phyloP scores from a whole-genome alignment of 139 green algal genomes.

The Volvox reticuliferus region DNA sequence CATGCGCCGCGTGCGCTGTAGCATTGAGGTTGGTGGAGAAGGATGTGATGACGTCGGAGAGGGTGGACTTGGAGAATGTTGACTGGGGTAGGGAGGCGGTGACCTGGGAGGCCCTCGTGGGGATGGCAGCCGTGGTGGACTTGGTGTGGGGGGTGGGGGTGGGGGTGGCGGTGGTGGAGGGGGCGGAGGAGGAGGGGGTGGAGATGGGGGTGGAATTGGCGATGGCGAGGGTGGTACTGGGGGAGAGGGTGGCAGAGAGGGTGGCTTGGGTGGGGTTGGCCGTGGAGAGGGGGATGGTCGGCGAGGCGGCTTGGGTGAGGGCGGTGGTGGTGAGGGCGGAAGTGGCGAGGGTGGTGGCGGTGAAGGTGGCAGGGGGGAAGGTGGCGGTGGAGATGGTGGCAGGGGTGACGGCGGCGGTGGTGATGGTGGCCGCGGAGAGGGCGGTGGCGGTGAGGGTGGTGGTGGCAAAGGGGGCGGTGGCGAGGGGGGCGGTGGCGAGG shows the following conservation, averaged over 20 bases:
- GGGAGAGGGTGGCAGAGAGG: no score
- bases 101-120: no score
- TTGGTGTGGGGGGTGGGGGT: background rate
- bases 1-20: no score
- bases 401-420: background rate
- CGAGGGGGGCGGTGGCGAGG: background rate
- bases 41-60: no score
- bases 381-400: background rate
- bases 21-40: no score
- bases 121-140: background rate
- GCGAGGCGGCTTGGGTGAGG: background rate
- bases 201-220: background rate
- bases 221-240: no score
- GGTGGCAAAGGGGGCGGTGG: background rate
- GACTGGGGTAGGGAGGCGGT: no score
- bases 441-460: background rate
- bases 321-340: background rate
- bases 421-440: background rate
- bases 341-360: no score
- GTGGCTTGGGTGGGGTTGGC: no score
- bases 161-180: background rate
- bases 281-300: no score
- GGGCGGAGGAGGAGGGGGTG: background rate
- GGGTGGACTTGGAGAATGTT: no score
- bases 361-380: background rate